These are phyloP conservation scores for Fusarium multiceps DNA, from an alignment of 2,329 filamentous ascomycete species.

Conservation along the genomic window DNA sequence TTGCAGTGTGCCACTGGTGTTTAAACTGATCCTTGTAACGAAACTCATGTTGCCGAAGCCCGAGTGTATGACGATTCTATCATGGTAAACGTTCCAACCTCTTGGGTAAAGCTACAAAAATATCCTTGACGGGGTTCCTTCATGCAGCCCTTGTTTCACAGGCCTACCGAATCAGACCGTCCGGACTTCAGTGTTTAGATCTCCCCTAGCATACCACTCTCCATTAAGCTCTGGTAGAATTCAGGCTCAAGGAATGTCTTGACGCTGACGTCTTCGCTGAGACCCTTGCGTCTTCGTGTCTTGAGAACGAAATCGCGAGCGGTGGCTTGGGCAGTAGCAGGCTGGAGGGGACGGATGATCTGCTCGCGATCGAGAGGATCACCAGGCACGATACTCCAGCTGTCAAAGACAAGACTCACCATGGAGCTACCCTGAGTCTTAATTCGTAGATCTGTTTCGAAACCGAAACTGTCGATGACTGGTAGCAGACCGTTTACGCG, in stretches of 20 bases:
- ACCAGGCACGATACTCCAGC: constrained; percentile 95
- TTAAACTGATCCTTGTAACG: constrained; percentile 29
- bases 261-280: constrained; percentile 95
- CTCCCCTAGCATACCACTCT: constrained; percentile 84
- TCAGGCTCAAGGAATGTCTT: constrained; percentile 97
- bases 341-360: constrained; percentile 84
- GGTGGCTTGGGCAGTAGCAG: constrained; percentile 86
- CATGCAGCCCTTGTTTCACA: constrained; percentile 22
- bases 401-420: constrained; percentile 91
- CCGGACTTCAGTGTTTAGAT: constrained; percentile 37
- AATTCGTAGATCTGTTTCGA: constrained; percentile 96
- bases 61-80: constrained; percentile 29
- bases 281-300: constrained; percentile 89
- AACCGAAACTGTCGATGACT: constrained; percentile 97
- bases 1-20: constrained; percentile 19
- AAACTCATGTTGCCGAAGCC: constrained; percentile 34
- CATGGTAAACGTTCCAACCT: constrained; percentile 26
- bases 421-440: constrained; percentile 94
- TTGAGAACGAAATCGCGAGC: constrained; percentile 97
- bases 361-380: constrained; percentile 93
- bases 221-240: constrained; percentile 86
- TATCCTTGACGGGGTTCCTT: constrained; percentile 15
- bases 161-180: constrained; percentile 8
- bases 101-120: constrained; percentile 23
- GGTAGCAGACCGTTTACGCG: constrained; percentile 90